These are phyloP conservation scores for Wickerhamiella galacta DNA, from an alignment of 805 yeast species.

Conservation along the genomic window DNA sequence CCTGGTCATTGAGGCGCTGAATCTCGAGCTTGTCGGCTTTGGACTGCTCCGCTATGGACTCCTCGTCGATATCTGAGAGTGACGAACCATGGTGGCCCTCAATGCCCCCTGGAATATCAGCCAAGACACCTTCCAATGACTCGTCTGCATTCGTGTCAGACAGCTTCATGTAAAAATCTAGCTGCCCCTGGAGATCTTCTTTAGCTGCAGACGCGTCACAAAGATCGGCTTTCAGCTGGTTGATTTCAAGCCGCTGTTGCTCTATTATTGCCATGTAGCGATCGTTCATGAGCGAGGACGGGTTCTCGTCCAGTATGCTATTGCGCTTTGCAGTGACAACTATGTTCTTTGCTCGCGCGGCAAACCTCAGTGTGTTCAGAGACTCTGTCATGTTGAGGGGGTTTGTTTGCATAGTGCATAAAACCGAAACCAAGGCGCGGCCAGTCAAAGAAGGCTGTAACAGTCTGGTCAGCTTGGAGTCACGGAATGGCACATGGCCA, in stretches of 20 bases:
- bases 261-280: constrained; percentile 45
- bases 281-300: constrained; percentile 31
- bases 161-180: constrained; percentile 10
- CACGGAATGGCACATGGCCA: constrained; percentile 81
- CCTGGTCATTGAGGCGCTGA: constrained; percentile 10
- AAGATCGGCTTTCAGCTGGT: constrained; percentile 15
- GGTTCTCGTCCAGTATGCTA: constrained; percentile 22
- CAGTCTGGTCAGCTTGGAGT: constrained; percentile 76
- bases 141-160: constrained; percentile 10
- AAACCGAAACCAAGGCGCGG: constrained; percentile 60
- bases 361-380: constrained; percentile 73
- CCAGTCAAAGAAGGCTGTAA: constrained; percentile 89
- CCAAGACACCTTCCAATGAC: constrained; percentile 12
- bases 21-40: constrained; percentile 7
- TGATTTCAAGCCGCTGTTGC: constrained; percentile 38
- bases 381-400: constrained; percentile 57
- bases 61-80: background rate
- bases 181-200: constrained; percentile 15
- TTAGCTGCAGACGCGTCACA: constrained; percentile 5
- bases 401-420: constrained; percentile 68
- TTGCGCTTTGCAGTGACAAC: constrained; percentile 44
- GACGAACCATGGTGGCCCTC: background rate
- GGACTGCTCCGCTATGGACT: background rate
- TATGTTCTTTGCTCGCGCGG: constrained; percentile 82
- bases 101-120: background rate